These are phyloP conservation scores for Fusarium verrucosum DNA, from an alignment of 2,329 filamentous ascomycete species.

Conservation along the genomic window DNA sequence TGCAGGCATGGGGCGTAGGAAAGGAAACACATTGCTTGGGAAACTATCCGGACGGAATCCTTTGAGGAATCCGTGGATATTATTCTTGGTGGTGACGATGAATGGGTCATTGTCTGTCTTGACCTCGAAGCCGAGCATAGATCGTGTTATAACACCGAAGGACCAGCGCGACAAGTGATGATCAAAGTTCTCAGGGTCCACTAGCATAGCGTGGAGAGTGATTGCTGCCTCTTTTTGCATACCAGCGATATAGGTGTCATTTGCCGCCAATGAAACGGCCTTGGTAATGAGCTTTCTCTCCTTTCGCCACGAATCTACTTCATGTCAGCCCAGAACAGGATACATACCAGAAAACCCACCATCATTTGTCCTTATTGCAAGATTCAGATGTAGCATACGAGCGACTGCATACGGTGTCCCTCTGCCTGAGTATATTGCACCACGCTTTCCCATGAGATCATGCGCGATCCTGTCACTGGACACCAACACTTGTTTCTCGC, in stretches of 20 bases:
- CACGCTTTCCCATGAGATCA: neutral
- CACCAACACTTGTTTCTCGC: neutral
- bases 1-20: neutral
- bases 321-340: neutral
- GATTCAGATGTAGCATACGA: neutral
- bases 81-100: neutral
- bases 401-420: neutral
- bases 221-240: neutral
- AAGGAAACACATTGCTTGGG: conserved; percentile 2
- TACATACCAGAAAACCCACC: neutral
- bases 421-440: neutral
- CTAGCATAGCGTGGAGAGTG: neutral
- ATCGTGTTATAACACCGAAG: neutral
- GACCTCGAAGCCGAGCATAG: neutral
- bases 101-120: neutral
- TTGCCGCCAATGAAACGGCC: neutral
- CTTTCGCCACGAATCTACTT: neutral
- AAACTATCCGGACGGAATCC: conserved; percentile 2
- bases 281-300: conserved; percentile 1
- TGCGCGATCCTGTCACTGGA: neutral
- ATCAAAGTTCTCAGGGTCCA: neutral
- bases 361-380: neutral
- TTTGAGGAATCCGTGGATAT: neutral
- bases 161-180: conserved; percentile 1
- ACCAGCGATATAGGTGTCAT: neutral